A percentile compares a stretch with the other conserved stretches of the same genome.
These are phyloP conservation scores for Spongospora subterranea DNA, from an alignment of 208 protist species.

Conservation along the genomic window DNA sequence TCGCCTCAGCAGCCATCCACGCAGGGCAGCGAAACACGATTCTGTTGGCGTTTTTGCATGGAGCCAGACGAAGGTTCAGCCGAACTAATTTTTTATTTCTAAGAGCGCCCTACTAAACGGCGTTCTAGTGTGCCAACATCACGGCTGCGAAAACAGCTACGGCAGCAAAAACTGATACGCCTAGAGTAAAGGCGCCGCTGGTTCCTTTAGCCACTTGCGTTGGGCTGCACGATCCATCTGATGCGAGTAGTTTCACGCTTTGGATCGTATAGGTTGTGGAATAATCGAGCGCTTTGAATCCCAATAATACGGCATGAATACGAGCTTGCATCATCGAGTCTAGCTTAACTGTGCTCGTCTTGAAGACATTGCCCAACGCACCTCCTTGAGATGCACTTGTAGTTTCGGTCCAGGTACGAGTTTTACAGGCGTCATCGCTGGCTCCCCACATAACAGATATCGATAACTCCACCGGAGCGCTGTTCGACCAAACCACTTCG, in stretches of 20 bases:
- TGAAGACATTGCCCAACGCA: neutral
- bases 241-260: neutral
- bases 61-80: no score
- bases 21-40: no score
- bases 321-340: neutral
- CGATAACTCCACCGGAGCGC: neutral
- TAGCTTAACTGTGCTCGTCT: neutral
- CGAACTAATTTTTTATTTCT: no score
- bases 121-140: no score
- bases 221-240: no score
- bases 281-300: neutral
- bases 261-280: neutral
- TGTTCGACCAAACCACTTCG: slow-evolving; percentile 25
- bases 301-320: neutral
- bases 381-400: neutral
- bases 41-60: no score
- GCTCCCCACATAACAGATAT: neutral
- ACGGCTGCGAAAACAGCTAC: no score
- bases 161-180: no score
- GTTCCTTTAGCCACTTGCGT: no score
- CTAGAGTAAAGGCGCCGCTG: no score
- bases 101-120: no score
- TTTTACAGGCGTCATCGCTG: neutral
- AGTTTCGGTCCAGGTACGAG: neutral
- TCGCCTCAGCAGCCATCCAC: no score